Conservation (phyloP, 352 stramenopile genomes). For the Phytophthora capsici region DNA sequence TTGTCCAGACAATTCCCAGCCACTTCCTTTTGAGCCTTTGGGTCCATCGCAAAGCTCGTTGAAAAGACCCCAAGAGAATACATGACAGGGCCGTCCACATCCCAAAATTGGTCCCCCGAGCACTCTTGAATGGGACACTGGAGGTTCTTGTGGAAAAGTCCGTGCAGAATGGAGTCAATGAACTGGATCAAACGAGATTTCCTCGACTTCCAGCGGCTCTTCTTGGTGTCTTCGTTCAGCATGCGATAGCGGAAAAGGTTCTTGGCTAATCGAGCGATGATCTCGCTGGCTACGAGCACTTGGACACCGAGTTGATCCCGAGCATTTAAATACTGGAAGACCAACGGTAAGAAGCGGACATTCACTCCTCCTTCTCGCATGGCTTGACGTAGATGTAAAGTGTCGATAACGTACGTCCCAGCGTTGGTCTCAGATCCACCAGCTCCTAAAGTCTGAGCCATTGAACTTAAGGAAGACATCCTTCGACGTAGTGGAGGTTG, state of each 20-base stretch:
- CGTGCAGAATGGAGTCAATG: conserved; percentile 74
- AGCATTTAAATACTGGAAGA: conserved; percentile 52
- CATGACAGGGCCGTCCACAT: conserved; percentile 68
- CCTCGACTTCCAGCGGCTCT: conserved; percentile 57
- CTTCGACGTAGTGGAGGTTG: conserved; percentile 33
- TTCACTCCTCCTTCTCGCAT: conserved; percentile 73
- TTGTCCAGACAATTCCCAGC: conserved; percentile 34
- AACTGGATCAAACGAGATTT: conserved; percentile 70
- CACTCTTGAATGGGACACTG: conserved; percentile 45
- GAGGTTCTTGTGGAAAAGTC: conserved; percentile 61
- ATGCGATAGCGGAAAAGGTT: conserved; percentile 73
- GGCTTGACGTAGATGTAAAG: conserved; percentile 60
- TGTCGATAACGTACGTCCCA: conserved; percentile 77
- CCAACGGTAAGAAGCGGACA: conserved; percentile 71
- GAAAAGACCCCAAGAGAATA: conserved; percentile 67
- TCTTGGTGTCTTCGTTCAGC: conserved; percentile 52
- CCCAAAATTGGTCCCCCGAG: conserved; percentile 75
- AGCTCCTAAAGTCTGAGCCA: conserved; percentile 30
- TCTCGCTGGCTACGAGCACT: conserved; percentile 70
- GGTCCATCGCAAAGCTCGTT: conserved; percentile 59
- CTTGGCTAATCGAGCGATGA: conserved; percentile 77
- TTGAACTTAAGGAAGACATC: conserved; percentile 55
- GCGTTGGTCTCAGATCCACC: conserved; percentile 23
- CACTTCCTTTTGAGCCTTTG: conserved; percentile 29
- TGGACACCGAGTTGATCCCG: conserved; percentile 59